A percentile compares a stretch with the other conserved stretches of the same genome.
phyloP scores from a whole-genome alignment of 306 rosid genomes.

The Cicer chorassanicum region DNA sequence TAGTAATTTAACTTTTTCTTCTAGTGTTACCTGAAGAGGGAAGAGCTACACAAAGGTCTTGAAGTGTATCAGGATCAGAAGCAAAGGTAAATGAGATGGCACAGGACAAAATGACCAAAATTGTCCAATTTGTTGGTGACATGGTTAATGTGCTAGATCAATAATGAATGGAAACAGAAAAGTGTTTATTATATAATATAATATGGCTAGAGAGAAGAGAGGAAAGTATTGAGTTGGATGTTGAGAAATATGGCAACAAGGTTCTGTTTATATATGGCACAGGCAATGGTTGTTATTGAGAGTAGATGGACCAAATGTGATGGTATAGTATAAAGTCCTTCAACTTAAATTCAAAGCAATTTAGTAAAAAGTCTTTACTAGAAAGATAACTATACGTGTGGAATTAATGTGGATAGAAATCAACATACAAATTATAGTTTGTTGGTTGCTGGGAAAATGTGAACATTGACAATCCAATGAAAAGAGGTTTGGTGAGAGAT shows the following conservation, averaged over 20 bases:
- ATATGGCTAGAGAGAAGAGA: slow-evolving; percentile 23
- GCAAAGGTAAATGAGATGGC: slow-evolving; percentile 43
- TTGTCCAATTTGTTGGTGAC: slow-evolving; percentile 41
- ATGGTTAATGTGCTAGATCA: slow-evolving; percentile 33
- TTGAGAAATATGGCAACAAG: slow-evolving; percentile 14
- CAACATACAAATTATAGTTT: slow-evolving; percentile 20
- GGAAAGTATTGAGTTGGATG: slow-evolving; percentile 33
- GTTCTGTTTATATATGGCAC: slow-evolving; percentile 45
- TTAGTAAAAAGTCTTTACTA: slow-evolving; percentile 8
- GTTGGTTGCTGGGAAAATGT: slow-evolving; percentile 37
- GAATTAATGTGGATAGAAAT: slow-evolving; percentile 5
- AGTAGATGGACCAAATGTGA: slow-evolving; percentile 45
- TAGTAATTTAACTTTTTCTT: too few species aligned
- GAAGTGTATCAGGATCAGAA: slow-evolving; percentile 62
- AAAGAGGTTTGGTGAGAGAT: slow-evolving; percentile 46
- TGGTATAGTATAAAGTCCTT: slow-evolving; percentile 27
- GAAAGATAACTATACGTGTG: slow-evolving; percentile 21
- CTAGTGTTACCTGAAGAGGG: slow-evolving; percentile 53
- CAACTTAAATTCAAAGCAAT: slow-evolving; percentile 59
- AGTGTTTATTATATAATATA: background rate
- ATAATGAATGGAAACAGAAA: slow-evolving; percentile 6
- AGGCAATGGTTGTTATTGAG: slow-evolving; percentile 12
- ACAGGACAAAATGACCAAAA: slow-evolving; percentile 41
- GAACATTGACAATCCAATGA: slow-evolving; percentile 9
- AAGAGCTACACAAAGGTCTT: slow-evolving; percentile 65